phyloP scores from a whole-genome alignment of 331 rosid species.

The Malus hybrid region DNA sequence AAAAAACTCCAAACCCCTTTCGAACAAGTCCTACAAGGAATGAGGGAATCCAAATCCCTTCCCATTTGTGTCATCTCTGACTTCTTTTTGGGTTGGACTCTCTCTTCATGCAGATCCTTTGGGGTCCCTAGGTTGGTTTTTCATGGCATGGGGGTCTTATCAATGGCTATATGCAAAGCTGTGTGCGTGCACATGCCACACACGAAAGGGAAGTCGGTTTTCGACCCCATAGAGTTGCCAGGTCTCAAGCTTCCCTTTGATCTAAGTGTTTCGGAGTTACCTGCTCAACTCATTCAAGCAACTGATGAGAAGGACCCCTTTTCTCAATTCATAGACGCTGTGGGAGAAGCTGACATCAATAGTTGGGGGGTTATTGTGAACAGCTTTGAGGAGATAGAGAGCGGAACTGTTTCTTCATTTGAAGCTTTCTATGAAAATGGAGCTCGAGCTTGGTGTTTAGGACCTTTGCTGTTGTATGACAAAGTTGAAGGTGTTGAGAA shows the following conservation, averaged over 20 bases:
- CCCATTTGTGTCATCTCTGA: conserved; percentile 22
- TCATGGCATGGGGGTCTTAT: conserved; percentile 14
- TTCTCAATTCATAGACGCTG: neutral
- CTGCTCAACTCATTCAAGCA: neutral
- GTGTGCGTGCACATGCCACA: neutral
- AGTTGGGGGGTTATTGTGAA: conserved; percentile 26
- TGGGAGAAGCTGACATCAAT: conserved; percentile 3
- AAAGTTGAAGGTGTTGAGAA: neutral
- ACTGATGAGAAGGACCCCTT: neutral
- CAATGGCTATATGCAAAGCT: conserved; percentile 16
- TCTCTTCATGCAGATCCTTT: conserved; percentile 4
- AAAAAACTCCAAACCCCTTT: conserved; percentile 14
- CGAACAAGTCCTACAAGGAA: neutral
- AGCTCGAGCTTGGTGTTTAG: conserved; percentile 23
- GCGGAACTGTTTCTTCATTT: neutral
- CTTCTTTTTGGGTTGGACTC: conserved; percentile 23
- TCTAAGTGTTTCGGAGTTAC: conserved; percentile 3
- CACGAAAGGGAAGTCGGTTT: neutral
- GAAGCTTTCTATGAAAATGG: conserved; percentile 14
- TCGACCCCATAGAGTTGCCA: conserved; percentile 1
- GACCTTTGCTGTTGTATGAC: conserved; percentile 9
- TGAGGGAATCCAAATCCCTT: conserved; percentile 7
- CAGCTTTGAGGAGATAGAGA: conserved; percentile 12
- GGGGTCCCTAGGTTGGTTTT: conserved; percentile 18
- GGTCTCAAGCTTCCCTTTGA: conserved; percentile 20